phyloP scores from a whole-genome alignment of 2,329 filamentous ascomycete species.

The Stemphylium lycopersici region DNA sequence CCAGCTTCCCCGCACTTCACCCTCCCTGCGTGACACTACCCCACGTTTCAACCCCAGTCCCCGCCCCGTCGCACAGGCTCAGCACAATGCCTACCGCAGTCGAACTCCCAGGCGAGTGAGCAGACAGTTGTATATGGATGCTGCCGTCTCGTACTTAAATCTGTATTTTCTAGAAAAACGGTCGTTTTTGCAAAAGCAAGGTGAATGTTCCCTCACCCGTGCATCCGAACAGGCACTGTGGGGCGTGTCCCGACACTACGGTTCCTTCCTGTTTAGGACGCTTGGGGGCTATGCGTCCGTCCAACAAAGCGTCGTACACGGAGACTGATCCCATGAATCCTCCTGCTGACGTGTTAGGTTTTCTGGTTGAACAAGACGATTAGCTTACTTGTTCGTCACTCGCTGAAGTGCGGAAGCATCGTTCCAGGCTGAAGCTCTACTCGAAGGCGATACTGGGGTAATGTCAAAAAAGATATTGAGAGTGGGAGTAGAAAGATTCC shows the following conservation, averaged over 20 bases:
- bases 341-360: not conserved
- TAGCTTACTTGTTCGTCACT: too few species aligned
- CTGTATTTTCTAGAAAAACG: not conserved
- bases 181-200: not conserved
- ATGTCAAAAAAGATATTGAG: too few species aligned
- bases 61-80: not conserved
- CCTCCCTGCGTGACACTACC: slow-evolving; percentile 14
- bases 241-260: slow-evolving; percentile 10
- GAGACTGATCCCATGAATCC: not conserved
- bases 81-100: not conserved
- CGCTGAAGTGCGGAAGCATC: too few species aligned
- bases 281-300: not conserved
- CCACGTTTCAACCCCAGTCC: slow-evolving; percentile 11
- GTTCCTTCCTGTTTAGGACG: slow-evolving; percentile 1
- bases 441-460: too few species aligned
- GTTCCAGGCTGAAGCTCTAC: too few species aligned
- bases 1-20: slow-evolving; percentile 33
- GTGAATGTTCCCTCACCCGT: slow-evolving; percentile 4
- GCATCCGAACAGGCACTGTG: slow-evolving; percentile 11
- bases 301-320: not conserved
- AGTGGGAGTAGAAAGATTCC: too few species aligned
- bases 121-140: not conserved
- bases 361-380: not conserved
- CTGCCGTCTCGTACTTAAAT: not conserved
- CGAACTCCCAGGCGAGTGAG: not conserved